A percentile compares a stretch with the other conserved stretches of the same genome.
Evolutionary conservation across 805 yeast genomes (phyloP).

Genomic region (Kodamaea sagamina): DNA sequence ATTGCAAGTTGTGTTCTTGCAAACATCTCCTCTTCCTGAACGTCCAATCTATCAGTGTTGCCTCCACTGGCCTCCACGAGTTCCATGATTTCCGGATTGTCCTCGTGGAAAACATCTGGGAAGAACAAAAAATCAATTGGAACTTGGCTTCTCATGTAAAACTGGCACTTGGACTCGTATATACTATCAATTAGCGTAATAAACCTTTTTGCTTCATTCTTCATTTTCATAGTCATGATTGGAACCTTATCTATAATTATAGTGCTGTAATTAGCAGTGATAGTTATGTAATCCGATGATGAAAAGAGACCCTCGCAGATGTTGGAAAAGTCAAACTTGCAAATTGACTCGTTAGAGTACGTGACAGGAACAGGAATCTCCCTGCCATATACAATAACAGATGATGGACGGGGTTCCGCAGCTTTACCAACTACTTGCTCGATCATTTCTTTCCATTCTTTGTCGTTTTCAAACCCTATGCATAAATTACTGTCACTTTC

Average conservation of each 20-base stretch:
- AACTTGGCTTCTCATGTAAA: slow-evolving; percentile 53
- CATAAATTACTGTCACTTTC: background rate
- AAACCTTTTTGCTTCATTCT: slow-evolving; percentile 68
- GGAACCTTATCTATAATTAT: slow-evolving; percentile 65
- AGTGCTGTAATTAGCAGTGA: slow-evolving; percentile 60
- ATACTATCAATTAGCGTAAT: slow-evolving; percentile 68
- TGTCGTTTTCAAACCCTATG: slow-evolving; percentile 24
- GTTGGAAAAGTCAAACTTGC: slow-evolving; percentile 52
- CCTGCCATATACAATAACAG: slow-evolving; percentile 59
- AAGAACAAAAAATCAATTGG: slow-evolving; percentile 59
- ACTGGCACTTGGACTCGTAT: slow-evolving; percentile 65
- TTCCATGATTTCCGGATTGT: slow-evolving; percentile 14
- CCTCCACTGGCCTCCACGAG: slow-evolving; percentile 17
- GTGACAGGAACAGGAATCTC: slow-evolving; percentile 48
- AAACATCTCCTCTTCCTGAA: slow-evolving; percentile 70
- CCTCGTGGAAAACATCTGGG: slow-evolving; percentile 43
- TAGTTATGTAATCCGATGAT: slow-evolving; percentile 68
- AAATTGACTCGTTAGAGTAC: slow-evolving; percentile 37
- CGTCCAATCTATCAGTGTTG: slow-evolving; percentile 36
- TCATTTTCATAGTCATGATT: slow-evolving; percentile 53
- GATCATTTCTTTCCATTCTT: slow-evolving; percentile 40
- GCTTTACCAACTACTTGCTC: slow-evolving; percentile 20
- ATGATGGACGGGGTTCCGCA: slow-evolving; percentile 17
- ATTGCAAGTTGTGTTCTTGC: slow-evolving; percentile 62
- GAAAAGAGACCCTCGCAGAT: slow-evolving; percentile 60